Conservation (phyloP, 106 monocot genomes). For the Narthecium ossifragum region DNA sequence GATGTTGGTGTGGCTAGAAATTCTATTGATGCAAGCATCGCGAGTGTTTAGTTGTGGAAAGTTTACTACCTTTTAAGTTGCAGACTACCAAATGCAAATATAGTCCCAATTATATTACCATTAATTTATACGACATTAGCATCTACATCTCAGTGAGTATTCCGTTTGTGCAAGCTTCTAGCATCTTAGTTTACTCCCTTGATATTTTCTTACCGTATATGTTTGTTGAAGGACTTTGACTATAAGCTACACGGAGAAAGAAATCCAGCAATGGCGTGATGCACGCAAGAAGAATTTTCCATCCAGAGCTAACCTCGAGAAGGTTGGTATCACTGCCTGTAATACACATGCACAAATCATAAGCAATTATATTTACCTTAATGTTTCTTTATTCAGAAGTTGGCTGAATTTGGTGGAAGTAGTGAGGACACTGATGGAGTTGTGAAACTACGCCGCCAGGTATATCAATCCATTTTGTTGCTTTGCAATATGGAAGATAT, state of each 20-base stretch:
- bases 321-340: constrained; percentile 21
- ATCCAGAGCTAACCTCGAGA: constrained; percentile 37
- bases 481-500: not conserved
- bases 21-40: too few relatives aligned
- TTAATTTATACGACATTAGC: not conserved
- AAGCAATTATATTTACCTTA: not conserved
- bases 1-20: too few relatives aligned
- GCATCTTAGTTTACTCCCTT: too few relatives aligned
- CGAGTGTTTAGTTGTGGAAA: too few relatives aligned
- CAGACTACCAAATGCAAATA: not conserved
- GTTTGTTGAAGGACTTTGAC: constrained; percentile 28
- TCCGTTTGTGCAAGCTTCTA: too few relatives aligned
- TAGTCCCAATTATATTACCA: not conserved
- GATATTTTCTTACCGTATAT: not conserved
- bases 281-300: constrained; percentile 87
- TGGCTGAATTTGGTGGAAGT: constrained; percentile 2
- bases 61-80: not conserved
- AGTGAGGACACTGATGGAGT: constrained; percentile 18
- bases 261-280: constrained; percentile 74
- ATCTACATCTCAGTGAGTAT: too few relatives aligned
- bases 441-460: constrained; percentile 57
- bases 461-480: constrained; percentile 15
- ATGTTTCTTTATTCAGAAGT: constrained; percentile 36
- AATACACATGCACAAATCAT: not conserved
- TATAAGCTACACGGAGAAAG: constrained; percentile 45